A percentile compares a stretch with the other conserved stretches of the same genome.
Conservation (phyloP, 1,139 yeast genomes). For the Magnusiomyces starmeri region DNA sequence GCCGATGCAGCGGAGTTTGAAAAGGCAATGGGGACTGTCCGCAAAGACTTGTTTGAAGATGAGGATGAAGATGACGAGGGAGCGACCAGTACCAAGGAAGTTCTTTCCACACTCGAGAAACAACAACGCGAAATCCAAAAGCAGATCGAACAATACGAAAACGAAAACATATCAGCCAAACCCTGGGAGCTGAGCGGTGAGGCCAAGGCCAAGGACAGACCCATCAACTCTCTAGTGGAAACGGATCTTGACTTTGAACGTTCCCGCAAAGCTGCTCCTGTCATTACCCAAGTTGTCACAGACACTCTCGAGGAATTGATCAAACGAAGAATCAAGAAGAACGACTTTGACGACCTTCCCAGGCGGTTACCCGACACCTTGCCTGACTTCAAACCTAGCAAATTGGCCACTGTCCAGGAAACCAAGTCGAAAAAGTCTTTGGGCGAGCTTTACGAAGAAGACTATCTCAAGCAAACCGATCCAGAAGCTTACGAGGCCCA, state of each 20-base stretch:
- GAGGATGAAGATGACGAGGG: conserved; percentile 35
- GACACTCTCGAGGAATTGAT: conserved; percentile 84
- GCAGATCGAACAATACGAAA: conserved; percentile 73
- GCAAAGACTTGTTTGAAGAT: conserved; percentile 50
- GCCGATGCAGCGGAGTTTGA: conserved; percentile 46
- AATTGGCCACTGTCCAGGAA: conserved; percentile 63
- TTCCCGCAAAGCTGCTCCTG: conserved; percentile 80
- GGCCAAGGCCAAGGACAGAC: conserved; percentile 72
- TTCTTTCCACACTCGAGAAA: conserved; percentile 71
- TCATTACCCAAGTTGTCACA: conserved; percentile 81
- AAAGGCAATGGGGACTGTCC: conserved; percentile 48
- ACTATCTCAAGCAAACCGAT: conserved; percentile 46
- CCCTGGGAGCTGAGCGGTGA: conserved; percentile 96
- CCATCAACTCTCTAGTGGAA: conserved; percentile 67
- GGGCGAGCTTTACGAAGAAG: conserved; percentile 90
- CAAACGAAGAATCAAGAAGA: conserved; percentile 64
- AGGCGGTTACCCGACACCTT: conserved; percentile 56
- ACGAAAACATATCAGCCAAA: conserved; percentile 83
- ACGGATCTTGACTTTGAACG: conserved; percentile 64
- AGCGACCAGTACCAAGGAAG: conserved; percentile 29
- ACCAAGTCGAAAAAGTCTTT: conserved; percentile 79
- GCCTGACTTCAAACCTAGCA: conserved; percentile 47
- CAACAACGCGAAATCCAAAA: conserved; percentile 70
- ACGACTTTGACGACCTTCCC: conserved; percentile 79
- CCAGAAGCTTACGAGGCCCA: conserved; percentile 33